Conservation (phyloP, 148 eudicot species). For the Suaeda aralocaspica region DNA sequence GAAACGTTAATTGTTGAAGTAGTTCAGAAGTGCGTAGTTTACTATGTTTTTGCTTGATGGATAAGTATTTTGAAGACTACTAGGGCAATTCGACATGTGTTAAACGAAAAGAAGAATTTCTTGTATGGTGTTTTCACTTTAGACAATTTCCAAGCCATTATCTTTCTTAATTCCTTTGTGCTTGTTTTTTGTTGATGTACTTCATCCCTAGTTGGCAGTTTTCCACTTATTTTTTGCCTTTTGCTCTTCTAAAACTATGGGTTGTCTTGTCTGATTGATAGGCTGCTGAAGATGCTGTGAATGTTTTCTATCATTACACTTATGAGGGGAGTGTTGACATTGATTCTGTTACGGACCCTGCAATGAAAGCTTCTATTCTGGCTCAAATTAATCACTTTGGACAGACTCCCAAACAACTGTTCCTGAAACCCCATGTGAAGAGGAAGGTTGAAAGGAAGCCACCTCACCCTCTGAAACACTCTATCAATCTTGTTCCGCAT, state of each 20-base stretch:
- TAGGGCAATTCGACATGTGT: neutral
- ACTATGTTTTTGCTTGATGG: neutral
- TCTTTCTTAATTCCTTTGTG: neutral
- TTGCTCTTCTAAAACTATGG: conserved; percentile 7
- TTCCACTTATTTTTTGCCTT: conserved; percentile 7
- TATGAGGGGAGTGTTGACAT: conserved; percentile 96
- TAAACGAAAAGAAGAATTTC: neutral
- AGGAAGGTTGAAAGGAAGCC: conserved; percentile 57
- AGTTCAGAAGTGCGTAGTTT: neutral
- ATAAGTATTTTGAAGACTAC: neutral
- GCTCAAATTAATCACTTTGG: conserved; percentile 99
- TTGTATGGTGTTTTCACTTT: too few relatives aligned
- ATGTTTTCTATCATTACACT: conserved; percentile 96
- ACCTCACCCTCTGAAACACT: conserved; percentile 68
- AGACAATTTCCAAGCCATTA: neutral
- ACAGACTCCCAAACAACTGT: conserved; percentile 93
- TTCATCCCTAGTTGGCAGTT: neutral
- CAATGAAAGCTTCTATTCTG: conserved; percentile 93
- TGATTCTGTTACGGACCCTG: conserved; percentile 86
- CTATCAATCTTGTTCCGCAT: conserved; percentile 53
- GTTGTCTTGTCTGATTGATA: conserved; percentile 31
- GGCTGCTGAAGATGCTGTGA: conserved; percentile 97
- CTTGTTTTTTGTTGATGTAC: conserved; percentile 2
- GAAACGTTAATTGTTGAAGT: neutral
- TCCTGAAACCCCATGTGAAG: conserved; percentile 78